Conservation (phyloP, 2,329 filamentous ascomycete genomes). For the Fusarium chuoi region DNA sequence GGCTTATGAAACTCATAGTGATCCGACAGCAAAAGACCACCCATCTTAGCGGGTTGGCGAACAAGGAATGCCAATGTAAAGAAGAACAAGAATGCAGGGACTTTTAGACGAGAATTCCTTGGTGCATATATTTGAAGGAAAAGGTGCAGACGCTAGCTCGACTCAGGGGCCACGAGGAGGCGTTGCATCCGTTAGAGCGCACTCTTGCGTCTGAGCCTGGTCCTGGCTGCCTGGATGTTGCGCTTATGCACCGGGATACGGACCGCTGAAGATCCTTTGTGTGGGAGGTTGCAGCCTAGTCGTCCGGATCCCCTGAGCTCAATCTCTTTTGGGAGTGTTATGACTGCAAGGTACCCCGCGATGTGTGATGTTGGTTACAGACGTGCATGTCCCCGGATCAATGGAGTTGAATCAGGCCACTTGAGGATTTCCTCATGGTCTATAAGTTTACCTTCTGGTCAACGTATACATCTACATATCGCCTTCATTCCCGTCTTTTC, state of each 20-base stretch:
- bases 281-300: neutral
- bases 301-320: neutral
- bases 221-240: neutral
- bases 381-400: neutral
- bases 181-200: neutral
- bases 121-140: constrained; percentile 24
- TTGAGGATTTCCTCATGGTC: too few species aligned
- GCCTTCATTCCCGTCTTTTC: neutral
- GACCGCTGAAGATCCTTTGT: constrained; percentile 21
- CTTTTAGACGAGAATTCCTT: neutral
- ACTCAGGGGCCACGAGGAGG: constrained; percentile 6
- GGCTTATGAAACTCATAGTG: constrained; percentile 33
- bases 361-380: neutral
- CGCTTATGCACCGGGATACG: constrained; percentile 9
- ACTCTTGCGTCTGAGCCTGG: neutral
- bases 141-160: neutral
- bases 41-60: constrained; percentile 19
- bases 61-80: constrained; percentile 8
- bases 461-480: neutral
- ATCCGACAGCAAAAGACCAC: constrained; percentile 37
- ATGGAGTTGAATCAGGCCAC: neutral
- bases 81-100: constrained; percentile 1
- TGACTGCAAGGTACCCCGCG: neutral
- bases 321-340: neutral
- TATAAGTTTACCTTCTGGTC: neutral